Conservation (phyloP, 768 basidiomycete genomes). For the Tephrocybe sp. region DNA sequence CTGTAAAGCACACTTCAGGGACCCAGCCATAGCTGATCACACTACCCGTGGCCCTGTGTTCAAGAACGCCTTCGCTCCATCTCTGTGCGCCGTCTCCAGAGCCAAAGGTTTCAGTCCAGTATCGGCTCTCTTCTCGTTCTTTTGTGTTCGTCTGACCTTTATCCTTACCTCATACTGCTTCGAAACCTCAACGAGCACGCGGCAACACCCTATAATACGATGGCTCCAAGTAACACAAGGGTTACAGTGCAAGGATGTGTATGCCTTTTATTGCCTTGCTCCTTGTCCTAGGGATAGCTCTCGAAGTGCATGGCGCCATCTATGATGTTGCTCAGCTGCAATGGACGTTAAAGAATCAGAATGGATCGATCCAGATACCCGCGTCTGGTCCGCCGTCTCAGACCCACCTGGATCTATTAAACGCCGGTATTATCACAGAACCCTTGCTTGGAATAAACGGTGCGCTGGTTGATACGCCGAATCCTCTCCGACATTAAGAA, state of each 20-base stretch:
- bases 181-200: background rate
- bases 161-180: background rate
- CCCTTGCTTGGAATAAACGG: constrained; percentile 56
- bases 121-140: too few relatives aligned
- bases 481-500: background rate
- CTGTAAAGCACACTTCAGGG: too few relatives aligned
- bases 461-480: constrained; percentile 14
- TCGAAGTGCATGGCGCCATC: constrained; percentile 19
- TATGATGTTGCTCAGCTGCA: constrained; percentile 46
- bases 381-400: constrained; percentile 54
- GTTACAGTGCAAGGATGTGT: constrained; percentile 6
- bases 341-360: constrained; percentile 56
- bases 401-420: constrained; percentile 51
- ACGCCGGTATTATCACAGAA: constrained; percentile 53
- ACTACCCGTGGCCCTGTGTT: too few relatives aligned
- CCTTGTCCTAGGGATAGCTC: background rate
- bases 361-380: constrained; percentile 53
- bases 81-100: too few relatives aligned
- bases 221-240: background rate
- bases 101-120: too few relatives aligned
- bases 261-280: background rate
- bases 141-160: background rate
- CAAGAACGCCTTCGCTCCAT: too few relatives aligned
- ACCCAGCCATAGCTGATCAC: too few relatives aligned
- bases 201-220: constrained; percentile 2